Conservation (phyloP, 2,329 filamentous ascomycete genomes). For the Didymella exigua region DNA sequence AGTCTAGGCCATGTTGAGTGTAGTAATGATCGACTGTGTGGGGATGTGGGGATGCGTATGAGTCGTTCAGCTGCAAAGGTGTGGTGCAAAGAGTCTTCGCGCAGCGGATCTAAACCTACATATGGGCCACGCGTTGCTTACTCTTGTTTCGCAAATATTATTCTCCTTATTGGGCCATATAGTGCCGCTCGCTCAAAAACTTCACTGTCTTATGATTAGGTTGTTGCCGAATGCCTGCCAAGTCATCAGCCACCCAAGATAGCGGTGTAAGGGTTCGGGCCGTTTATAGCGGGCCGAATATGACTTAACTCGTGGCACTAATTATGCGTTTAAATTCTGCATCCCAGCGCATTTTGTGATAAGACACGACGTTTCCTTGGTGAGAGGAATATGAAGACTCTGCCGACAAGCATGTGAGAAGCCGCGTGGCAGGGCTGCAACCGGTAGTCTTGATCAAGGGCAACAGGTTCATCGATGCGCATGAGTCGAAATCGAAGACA, state of each 20-base stretch:
- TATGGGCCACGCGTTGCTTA: constrained; percentile 5
- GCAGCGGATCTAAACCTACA: constrained; percentile 8
- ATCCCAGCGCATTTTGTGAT: not conserved
- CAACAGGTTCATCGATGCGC: not conserved
- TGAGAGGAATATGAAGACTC: not conserved
- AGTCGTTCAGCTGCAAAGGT: constrained; percentile 9
- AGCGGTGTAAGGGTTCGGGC: constrained; percentile 15
- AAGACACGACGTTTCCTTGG: not conserved
- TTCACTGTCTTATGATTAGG: not conserved
- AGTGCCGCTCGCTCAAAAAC: not conserved
- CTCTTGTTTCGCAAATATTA: not conserved
- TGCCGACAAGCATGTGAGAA: not conserved
- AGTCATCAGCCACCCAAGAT: not conserved
- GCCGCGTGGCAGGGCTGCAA: not conserved
- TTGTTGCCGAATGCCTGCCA: not conserved
- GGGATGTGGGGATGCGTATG: not conserved
- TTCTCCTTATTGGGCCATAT: not conserved
- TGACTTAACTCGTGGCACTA: constrained; percentile 4
- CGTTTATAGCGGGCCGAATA: constrained; percentile 17
- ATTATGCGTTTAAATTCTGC: not conserved
- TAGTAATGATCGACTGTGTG: constrained; percentile 8
- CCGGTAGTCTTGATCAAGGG: not conserved
- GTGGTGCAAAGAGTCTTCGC: not conserved
- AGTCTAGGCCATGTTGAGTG: not conserved
- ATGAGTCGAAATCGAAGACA: no score